Evolutionary conservation across 148 eudicot genomes (phyloP).

Genomic region (Rhododendron simsii): DNA sequence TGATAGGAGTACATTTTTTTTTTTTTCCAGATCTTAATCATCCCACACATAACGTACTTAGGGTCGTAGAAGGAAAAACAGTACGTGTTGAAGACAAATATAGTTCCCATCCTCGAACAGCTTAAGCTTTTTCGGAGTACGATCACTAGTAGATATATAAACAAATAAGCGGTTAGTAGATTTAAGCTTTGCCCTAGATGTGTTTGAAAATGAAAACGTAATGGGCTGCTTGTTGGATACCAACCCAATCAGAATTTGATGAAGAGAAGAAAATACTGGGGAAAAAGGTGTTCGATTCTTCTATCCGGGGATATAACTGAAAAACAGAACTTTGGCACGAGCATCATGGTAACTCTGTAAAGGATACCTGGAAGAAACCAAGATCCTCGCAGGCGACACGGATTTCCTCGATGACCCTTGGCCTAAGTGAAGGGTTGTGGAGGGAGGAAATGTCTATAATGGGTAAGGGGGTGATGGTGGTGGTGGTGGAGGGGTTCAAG

Average conservation of each 20-base stretch:
- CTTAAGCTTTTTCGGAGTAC: background rate
- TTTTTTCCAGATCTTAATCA: background rate
- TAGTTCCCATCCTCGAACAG: background rate
- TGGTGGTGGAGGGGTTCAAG: background rate
- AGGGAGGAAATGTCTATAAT: slow-evolving; percentile 27
- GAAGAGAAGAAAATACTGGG: no score
- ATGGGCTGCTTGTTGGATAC: no score
- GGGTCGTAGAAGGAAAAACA: background rate
- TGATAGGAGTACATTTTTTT: background rate
- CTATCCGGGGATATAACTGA: no score
- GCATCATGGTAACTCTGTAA: background rate
- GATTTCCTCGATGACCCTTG: slow-evolving; percentile 18
- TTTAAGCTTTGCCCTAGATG: no score
- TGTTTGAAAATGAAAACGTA: no score
- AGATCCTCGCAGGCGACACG: slow-evolving; percentile 28
- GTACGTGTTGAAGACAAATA: no score
- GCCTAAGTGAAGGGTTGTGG: slow-evolving; percentile 17
- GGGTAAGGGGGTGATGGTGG: slow-evolving; percentile 5
- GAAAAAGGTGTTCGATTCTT: no score
- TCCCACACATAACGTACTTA: background rate
- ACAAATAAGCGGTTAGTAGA: no score
- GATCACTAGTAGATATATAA: background rate
- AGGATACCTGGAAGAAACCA: slow-evolving; percentile 42
- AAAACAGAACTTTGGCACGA: background rate
- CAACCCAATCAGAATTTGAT: no score